Evolutionary conservation across 805 yeast genomes (phyloP).

Genomic region (Wickerhamiella lipophila): DNA sequence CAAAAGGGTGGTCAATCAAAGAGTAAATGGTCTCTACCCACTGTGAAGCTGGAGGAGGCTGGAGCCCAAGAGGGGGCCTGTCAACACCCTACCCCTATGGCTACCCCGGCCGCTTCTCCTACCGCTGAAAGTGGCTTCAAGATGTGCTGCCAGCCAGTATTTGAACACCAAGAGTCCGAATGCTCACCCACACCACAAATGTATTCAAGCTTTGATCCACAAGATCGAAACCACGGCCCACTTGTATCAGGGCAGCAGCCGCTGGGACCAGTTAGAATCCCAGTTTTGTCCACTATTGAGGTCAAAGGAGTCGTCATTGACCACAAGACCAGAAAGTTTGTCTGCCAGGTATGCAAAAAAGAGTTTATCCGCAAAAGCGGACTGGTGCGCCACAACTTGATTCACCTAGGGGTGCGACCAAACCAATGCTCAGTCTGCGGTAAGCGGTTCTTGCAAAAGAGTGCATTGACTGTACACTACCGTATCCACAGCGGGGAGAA

Average conservation of each 20-base stretch:
- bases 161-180: not conserved
- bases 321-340: conserved; percentile 21
- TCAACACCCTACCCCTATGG: conserved; percentile 6
- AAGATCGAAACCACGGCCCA: no score
- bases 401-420: conserved; percentile 39
- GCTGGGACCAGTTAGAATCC: conserved; percentile 11
- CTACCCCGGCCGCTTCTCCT: conserved; percentile 9
- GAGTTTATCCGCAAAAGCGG: conserved; percentile 66
- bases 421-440: conserved; percentile 43
- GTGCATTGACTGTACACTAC: conserved; percentile 66
- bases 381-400: conserved; percentile 63
- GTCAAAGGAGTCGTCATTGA: conserved; percentile 11
- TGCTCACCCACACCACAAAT: conserved; percentile 1
- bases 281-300: conserved; percentile 10
- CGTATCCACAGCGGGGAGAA: conserved; percentile 76
- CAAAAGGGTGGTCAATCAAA: not conserved
- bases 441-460: conserved; percentile 70
- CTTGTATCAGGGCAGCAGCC: no score
- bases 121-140: not conserved
- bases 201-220: not conserved
- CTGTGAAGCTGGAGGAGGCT: not conserved
- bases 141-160: not conserved
- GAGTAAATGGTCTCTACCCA: not conserved
- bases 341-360: conserved; percentile 42
- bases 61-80: not conserved